phyloP scores from a whole-genome alignment of 2,329 filamentous ascomycete species.

The Alternaria novae-zelandiae region DNA sequence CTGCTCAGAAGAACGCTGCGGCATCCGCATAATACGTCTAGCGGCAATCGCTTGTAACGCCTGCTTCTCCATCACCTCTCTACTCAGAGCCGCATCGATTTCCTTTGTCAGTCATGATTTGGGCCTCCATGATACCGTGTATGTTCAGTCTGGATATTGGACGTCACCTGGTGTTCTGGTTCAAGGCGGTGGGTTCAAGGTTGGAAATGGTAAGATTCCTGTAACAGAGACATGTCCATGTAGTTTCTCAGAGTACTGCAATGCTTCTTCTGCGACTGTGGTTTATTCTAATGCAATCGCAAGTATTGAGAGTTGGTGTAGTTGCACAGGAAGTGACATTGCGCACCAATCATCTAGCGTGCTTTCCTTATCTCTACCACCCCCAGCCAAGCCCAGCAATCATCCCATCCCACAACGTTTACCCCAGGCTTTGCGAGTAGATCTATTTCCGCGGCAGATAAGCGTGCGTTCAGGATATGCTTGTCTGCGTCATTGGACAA shows the following conservation, averaged over 20 bases:
- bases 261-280: not conserved
- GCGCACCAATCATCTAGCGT: constrained; percentile 15
- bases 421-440: constrained; percentile 9
- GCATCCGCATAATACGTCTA: not conserved
- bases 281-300: not conserved
- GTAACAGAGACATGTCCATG: not conserved
- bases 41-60: not conserved
- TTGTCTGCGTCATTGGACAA: constrained; percentile 11
- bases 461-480: constrained; percentile 10
- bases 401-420: constrained; percentile 8
- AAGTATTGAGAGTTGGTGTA: not conserved
- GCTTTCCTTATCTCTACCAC: constrained; percentile 25
- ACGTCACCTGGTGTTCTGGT: not conserved
- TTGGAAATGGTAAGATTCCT: not conserved
- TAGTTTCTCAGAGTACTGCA: not conserved
- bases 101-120: constrained; percentile 4
- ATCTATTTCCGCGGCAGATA: constrained; percentile 17
- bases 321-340: constrained; percentile 1
- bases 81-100: constrained; percentile 6
- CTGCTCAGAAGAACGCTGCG: not conserved
- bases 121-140: not conserved
- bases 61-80: not conserved
- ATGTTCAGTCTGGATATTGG: constrained; percentile 26
- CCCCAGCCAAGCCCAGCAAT: constrained; percentile 8
- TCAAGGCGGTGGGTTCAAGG: not conserved